Evolutionary conservation across 2,329 filamentous ascomycete genomes (phyloP), one percentile per base, ranked within the genome.

Genomic region (Colletotrichum sp.): DNA sequence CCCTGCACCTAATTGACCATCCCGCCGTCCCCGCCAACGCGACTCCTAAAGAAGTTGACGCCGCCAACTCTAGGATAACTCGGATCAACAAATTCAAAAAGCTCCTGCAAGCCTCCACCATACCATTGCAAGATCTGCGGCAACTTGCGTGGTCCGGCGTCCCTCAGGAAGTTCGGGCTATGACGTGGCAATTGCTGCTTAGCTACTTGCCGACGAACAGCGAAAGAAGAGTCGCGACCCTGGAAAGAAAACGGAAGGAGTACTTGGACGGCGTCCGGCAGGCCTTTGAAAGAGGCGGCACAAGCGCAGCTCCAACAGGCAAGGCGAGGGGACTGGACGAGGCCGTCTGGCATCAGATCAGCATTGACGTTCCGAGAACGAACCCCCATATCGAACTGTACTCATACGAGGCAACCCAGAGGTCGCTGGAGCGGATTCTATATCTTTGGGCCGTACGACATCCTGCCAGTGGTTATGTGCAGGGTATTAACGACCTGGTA

Each of bases 31-130:
- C 95, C 13, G 86, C 90, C 30, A 93, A 94, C 82, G 95, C 96
- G 4, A 91, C 93, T 1, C 90, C 93, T 2, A 98, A 98, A 83
- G 95, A 98, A 82, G 88, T 93, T 22, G 96, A 98, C 82, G 94
- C 93, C 15, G 93, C 98, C 82, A 96, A 94, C 72, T 94, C 96
- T 60, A 93, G 95, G 76, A 97, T 98, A 80, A 94, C 95, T 8
- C 93, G 97, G 77, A 99, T 99, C 83, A 98, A 99, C 86, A 98
- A 98, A 83, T 99, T 99, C 87, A 99, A 99, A 85, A 94, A 94
- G 80, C 95, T 99, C 68, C 89, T 99, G 8, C 97, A 99, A 86
- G 92, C 96, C 27, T 98, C 95, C 55, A 96, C 95, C 2, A 97
- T 99, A 80, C 93, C 95, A 3, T 86, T 98, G 4, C 88, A 94